Base-by-base conservation (phyloP, 352 stramenopile genomes). In the Phytophthora fragariae region DNA sequence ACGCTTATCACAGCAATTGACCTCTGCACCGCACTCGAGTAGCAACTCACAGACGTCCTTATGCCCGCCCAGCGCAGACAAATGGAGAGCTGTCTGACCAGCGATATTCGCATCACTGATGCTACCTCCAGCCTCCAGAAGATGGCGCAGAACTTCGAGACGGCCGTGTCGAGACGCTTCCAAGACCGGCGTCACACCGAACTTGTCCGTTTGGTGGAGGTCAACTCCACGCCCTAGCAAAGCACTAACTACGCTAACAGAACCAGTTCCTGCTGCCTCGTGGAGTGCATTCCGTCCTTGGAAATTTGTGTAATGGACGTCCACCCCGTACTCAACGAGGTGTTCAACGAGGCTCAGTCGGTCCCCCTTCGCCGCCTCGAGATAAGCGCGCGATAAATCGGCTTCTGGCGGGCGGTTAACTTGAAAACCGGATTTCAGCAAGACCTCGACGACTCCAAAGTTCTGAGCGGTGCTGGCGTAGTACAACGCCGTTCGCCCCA, bases 201-300 rank as follows among this genome's bases (percentile, higher is more conserved):
- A 72, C 8, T 62, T 72, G 29, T 67, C 65, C 7, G 56, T 17
- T 15, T 56, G 29, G 37, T 61, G 15, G 1, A 44, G 0, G 1
- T 67, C 8, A 8, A 44, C 49, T n/a, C 57, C 65, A 21, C 24
- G 29, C 10, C 29, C 14, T 9, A 72, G 35, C 3, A 72, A n/a
- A 33, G 50, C 19, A 2, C 57, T 7, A 6, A 67, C 41, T 5
- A 41, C n/a, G 5, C 33, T 8, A 5, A 57, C n/a, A n/a, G 56
- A 15, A 10, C 46, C 47, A 17, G 27, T 31, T 31, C 27, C 27
- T 6, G 27, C 27, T 31, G 65, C 65, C 15, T 61, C 35, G 5
- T 72, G 55, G 1, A 66, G 56, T 31, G 44, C 46, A 15, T 17
- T 65, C 4, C 55, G 29, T 46, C 55, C 64, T 35, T 47, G 64